Evolutionary conservation across 164 flowering plant genomes (phyloP).

Genomic region (Buxus sempervirens): DNA sequence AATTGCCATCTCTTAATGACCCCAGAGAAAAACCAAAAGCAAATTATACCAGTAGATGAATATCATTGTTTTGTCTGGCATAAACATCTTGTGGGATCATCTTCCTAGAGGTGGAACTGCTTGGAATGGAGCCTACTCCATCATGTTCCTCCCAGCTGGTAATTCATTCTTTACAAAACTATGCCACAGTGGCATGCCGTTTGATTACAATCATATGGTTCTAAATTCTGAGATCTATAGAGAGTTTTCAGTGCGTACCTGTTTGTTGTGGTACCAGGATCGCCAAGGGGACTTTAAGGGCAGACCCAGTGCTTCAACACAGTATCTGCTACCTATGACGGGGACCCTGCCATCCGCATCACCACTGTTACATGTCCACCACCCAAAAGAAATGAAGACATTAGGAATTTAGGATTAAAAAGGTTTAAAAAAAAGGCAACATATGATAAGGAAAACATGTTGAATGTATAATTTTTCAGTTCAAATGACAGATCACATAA

Average conservation of each 20-base stretch:
- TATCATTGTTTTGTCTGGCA: too few species aligned
- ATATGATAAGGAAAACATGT: too few species aligned
- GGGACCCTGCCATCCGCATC: slow-evolving; percentile 75
- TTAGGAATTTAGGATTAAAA: neutral
- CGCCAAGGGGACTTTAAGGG: slow-evolving; percentile 50
- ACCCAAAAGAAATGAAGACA: neutral
- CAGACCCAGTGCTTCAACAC: slow-evolving; percentile 49
- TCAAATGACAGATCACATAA: too few species aligned
- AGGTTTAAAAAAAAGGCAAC: neutral
- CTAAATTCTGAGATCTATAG: neutral
- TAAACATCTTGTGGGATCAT: too few species aligned
- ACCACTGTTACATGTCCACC: slow-evolving; percentile 37
- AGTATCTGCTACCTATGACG: slow-evolving; percentile 54
- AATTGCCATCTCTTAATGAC: neutral
- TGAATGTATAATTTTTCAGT: too few species aligned
- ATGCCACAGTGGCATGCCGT: neutral
- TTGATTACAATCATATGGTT: neutral
- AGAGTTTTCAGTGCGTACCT: slow-evolving; percentile 35
- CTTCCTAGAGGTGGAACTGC: too few species aligned
- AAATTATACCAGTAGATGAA: too few species aligned
- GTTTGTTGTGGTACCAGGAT: slow-evolving; percentile 55
- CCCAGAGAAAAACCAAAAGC: too few species aligned
- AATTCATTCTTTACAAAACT: too few species aligned
- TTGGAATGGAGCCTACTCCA: too few species aligned
- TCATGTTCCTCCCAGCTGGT: too few species aligned